These are phyloP conservation scores for Ceratobasidium sp. DNA, from an alignment of 1,284 basidiomycete species.

Conservation along the genomic window DNA sequence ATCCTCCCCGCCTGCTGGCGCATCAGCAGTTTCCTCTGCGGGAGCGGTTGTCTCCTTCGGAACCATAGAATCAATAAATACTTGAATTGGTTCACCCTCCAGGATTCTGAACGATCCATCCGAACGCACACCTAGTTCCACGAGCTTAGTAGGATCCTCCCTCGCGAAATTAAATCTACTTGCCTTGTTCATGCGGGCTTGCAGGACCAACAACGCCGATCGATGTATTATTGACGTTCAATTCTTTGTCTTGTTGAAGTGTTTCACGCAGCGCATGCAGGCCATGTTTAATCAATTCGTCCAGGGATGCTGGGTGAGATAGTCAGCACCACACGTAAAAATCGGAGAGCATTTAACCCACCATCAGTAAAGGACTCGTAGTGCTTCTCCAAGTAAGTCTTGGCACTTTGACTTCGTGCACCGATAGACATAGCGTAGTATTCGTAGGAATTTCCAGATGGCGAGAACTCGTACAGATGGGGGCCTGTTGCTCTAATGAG, in stretches of 20 bases:
- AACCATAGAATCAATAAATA: conserved; percentile 73
- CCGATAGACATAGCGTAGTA: conserved; percentile 99
- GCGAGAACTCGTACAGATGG: conserved; percentile 97
- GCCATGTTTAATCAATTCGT: conserved; percentile 88
- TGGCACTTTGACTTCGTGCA: conserved; percentile 94
- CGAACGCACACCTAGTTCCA: conserved; percentile 50
- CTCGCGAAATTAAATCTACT: conserved; percentile 1
- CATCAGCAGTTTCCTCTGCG: conserved; percentile 46
- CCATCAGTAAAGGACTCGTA: conserved; percentile 85
- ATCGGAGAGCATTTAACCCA: conserved; percentile 54
- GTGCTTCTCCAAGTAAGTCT: conserved; percentile 97
- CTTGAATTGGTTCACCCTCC: conserved; percentile 74
- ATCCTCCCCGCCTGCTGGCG: conserved; percentile 60
- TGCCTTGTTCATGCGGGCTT: conserved; percentile 61
- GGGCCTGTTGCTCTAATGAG: conserved; percentile 66
- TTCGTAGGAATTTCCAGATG: conserved; percentile 96
- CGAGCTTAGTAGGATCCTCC: conserved; percentile 9
- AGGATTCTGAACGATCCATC: conserved; percentile 75
- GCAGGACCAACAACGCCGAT: conserved; percentile 85
- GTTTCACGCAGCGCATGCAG: conserved; percentile 92
- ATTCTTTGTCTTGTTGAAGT: conserved; percentile 94
- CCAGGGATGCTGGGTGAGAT: conserved; percentile 66
- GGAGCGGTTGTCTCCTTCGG: conserved; percentile 60
- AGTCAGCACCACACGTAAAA: conserved; percentile 13
- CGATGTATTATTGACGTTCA: conserved; percentile 88